These are phyloP conservation scores for Barbarea vulgaris DNA, from an alignment of 345 rosid genomes.

Conservation along the genomic window DNA sequence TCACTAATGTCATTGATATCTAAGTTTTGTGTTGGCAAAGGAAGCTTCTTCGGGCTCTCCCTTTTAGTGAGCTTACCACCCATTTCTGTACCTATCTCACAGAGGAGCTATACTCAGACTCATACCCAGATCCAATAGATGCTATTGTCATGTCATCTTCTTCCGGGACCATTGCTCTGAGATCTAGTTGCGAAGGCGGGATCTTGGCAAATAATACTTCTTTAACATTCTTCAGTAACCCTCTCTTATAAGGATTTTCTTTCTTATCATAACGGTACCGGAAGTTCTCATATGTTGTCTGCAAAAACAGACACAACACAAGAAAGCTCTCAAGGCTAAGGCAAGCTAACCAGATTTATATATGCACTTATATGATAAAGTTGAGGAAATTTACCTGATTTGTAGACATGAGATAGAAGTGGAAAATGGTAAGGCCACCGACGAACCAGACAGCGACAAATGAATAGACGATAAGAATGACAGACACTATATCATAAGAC, in stretches of 20 bases:
- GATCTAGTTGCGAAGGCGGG: slow-evolving; percentile 75
- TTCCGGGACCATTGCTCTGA: slow-evolving; percentile 59
- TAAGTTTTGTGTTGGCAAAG: slow-evolving; percentile 5
- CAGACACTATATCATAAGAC: slow-evolving; percentile 76
- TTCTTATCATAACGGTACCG: slow-evolving; percentile 75
- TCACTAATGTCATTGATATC: slow-evolving; percentile 17
- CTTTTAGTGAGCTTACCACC: slow-evolving; percentile 33
- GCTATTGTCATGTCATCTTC: slow-evolving; percentile 38
- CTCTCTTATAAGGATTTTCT: slow-evolving; percentile 62
- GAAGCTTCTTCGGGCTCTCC: slow-evolving; percentile 36
- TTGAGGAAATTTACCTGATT: slow-evolving; percentile 64
- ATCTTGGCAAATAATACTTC: slow-evolving; percentile 70
- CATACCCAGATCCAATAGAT: slow-evolving; percentile 25
- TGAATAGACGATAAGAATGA: slow-evolving; percentile 64
- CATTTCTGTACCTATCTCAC: slow-evolving; percentile 38
- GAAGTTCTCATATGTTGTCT: slow-evolving; percentile 95
- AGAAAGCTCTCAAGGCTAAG: neutral
- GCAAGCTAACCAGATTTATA: neutral
- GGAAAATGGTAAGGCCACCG: slow-evolving; percentile 90
- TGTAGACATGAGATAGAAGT: slow-evolving; percentile 78
- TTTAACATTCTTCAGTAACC: slow-evolving; percentile 63
- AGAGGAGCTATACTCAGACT: slow-evolving; percentile 37
- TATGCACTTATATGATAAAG: too few relatives aligned
- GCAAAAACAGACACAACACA: slow-evolving; percentile 35
- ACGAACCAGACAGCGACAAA: slow-evolving; percentile 86